Evolutionary conservation across 2,329 filamentous ascomycete genomes (phyloP).

Genomic region (Blastomyces gilchristii): DNA sequence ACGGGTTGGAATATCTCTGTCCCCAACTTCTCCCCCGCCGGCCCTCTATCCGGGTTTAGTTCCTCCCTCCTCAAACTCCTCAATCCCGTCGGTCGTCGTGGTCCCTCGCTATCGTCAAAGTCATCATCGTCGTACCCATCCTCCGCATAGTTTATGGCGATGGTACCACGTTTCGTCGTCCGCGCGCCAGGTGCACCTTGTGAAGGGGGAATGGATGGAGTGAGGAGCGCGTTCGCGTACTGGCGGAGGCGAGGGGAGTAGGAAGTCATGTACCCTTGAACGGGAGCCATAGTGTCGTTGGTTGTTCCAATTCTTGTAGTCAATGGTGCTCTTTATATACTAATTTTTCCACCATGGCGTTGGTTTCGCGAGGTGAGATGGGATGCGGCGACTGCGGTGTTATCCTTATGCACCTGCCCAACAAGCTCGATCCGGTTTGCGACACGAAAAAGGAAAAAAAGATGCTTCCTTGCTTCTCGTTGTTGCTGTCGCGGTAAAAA

Average conservation of each 20-base stretch:
- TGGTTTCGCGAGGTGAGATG: too few relatives aligned
- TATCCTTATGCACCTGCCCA: not conserved
- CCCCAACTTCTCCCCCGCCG: constrained; percentile 64
- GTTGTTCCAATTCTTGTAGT: not conserved
- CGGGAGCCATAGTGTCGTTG: constrained; percentile 12
- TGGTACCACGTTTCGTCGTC: constrained; percentile 95
- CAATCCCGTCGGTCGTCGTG: constrained; percentile 62
- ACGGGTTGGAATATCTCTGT: constrained; percentile 73
- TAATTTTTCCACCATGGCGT: not conserved
- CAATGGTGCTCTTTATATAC: not conserved
- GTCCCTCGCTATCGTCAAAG: constrained; percentile 55
- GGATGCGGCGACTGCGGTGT: not conserved
- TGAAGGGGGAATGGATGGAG: constrained; percentile 65
- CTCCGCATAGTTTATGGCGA: constrained; percentile 94
- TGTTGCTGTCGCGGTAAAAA: not conserved
- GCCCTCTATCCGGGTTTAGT: constrained; percentile 50
- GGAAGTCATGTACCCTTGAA: constrained; percentile 76
- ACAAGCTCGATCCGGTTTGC: not conserved
- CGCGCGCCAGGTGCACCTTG: constrained; percentile 58
- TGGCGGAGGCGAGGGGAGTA: constrained; percentile 83
- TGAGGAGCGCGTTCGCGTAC: constrained; percentile 85
- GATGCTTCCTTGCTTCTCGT: not conserved
- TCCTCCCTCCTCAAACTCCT: constrained; percentile 75
- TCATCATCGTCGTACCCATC: constrained; percentile 78
- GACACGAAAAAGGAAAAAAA: not conserved